Evolutionary conservation across 371 early-diverging fungal species (phyloP).

Genomic region (Apophysomyces elegans): DNA sequence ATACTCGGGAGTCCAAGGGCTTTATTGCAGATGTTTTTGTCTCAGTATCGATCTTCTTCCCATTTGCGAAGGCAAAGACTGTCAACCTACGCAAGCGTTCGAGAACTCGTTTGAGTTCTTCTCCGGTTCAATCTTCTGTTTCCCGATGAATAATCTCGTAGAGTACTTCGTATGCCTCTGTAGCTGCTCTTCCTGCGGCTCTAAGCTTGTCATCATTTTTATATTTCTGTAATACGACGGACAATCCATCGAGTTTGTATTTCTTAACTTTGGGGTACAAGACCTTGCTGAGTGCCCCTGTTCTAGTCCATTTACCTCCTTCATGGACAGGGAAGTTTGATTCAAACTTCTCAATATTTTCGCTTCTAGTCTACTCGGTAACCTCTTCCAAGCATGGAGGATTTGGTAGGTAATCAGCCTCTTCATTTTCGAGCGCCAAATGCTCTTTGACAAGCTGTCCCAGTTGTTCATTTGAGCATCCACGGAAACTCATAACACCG

Average conservation of each 20-base stretch:
- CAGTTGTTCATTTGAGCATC: not conserved
- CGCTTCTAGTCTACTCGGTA: not conserved
- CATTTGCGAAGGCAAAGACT: no score
- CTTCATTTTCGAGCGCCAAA: not conserved
- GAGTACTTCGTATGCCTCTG: no score
- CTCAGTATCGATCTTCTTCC: no score
- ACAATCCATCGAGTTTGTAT: no score
- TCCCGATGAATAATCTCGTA: no score
- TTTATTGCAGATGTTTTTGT: not conserved
- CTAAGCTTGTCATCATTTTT: no score
- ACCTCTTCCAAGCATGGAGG: not conserved
- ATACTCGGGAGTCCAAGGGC: constrained; percentile 3
- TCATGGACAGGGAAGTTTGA: not conserved
- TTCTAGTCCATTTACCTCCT: constrained; percentile 10
- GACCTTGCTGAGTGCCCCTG: not conserved
- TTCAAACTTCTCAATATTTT: not conserved
- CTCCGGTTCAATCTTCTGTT: no score
- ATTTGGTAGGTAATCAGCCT: not conserved
- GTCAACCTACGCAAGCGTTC: no score
- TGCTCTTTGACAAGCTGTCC: not conserved
- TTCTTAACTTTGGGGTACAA: no score
- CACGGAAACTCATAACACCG: not conserved
- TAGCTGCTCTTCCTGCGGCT: no score
- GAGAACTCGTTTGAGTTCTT: no score
- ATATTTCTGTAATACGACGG: no score